Evolutionary conservation across 2,329 filamentous ascomycete species (phyloP), one percentile per base, ranked within the genome.

Genomic region (Aspergillus fumigatiaffinis): DNA sequence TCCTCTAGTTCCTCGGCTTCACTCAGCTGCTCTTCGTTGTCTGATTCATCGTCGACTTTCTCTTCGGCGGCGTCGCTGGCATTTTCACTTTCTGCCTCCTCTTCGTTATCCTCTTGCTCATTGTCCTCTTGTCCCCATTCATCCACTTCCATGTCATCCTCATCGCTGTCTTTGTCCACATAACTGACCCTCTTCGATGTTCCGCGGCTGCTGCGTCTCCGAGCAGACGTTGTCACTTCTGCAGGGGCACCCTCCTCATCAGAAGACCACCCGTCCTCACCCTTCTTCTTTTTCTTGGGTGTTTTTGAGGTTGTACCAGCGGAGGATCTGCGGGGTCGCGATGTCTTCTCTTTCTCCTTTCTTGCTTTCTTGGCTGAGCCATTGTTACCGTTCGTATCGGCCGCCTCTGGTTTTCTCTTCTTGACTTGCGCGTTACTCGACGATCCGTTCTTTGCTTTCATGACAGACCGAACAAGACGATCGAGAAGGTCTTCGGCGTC

Each of bases 401-500:
- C 55, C 29, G 68, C 59, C 47, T 77, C 73, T 20, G 71, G 71
- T 62, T 78, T 80, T 48, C 77, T 68, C 66, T 79, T 78, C 64
- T 74, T 76, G 46, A 57, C 63, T 20, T 65, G 61, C 21, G 64
- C 62, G 21, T 66, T 61, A n/a, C 63, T 58, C 1, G 66, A 60
- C 38, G 64, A 68, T 48, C 70, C 68, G 61, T 70, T 73, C 75
- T 80, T 84, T 29, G 78, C 79, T 79, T 88, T 91, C 72, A 95
- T 77, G 17, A 77, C 78, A 44, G 73, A 87, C 66, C 87, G 86
- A 58, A 97, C 90, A 49, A 92, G 73, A 21, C 87, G 85, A 63
- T 97, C 92, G 28, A 97, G 79, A 54, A 84, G 82, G 58, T 92
- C 88, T 44, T 91, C 88, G 20, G 90, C 74, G 25, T 87, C 88